Evolutionary conservation across 2,329 filamentous ascomycete genomes (phyloP).

Genomic region (Cladorrhinum sp.): DNA sequence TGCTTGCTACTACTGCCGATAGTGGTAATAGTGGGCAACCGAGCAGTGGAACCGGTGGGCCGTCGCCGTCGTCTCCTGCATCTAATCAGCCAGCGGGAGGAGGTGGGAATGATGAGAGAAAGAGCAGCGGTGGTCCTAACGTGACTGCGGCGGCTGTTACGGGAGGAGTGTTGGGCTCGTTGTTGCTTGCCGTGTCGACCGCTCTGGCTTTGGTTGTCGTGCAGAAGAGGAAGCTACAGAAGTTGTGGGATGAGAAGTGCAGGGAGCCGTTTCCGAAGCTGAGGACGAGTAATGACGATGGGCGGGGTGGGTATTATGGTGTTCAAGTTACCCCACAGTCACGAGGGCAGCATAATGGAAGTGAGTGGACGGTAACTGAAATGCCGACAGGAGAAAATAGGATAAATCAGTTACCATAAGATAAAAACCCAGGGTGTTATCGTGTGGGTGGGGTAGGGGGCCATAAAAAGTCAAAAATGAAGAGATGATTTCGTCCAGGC

Average conservation of each 20-base stretch:
- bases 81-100: too few species aligned
- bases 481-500: slow-evolving; percentile 26
- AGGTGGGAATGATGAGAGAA: not conserved
- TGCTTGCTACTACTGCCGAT: not conserved
- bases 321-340: too few species aligned
- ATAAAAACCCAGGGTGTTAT: not conserved
- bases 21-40: not conserved
- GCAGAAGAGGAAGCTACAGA: not conserved
- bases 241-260: not conserved
- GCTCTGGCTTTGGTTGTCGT: not conserved
- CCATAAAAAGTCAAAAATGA: not conserved
- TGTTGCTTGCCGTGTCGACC: not conserved
- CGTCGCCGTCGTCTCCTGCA: too few species aligned
- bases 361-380: not conserved
- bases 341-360: not conserved
- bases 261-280: not conserved
- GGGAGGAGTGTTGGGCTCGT: not conserved
- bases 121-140: not conserved
- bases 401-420: not conserved
- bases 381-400: not conserved
- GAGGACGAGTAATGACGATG: not conserved
- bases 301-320: too few species aligned
- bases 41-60: too few species aligned
- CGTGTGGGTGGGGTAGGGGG: not conserved
- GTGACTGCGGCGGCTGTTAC: not conserved